A percentile compares a stretch with the other conserved stretches of the same genome.
Evolutionary conservation across 805 yeast species (phyloP).

Genomic region (Saccharomyces jurei): DNA sequence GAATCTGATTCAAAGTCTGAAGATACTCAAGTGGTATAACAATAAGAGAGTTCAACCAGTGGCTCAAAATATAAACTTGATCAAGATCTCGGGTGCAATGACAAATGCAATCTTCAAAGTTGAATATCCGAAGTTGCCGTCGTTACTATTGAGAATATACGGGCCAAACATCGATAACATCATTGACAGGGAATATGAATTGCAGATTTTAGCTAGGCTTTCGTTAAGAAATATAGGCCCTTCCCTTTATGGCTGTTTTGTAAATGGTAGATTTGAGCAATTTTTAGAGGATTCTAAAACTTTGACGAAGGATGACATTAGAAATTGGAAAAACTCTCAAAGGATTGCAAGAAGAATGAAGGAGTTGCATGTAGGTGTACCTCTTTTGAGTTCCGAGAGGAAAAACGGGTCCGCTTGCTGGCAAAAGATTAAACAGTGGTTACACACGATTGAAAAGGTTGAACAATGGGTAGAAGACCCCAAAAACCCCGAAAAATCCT

Average conservation of each 20-base stretch:
- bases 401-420: constrained; percentile 59
- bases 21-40: constrained; percentile 70
- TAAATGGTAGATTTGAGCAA: constrained; percentile 92
- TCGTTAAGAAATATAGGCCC: constrained; percentile 83
- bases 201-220: constrained; percentile 62
- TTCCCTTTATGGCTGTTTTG: constrained; percentile 74
- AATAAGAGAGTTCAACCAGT: constrained; percentile 13
- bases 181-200: constrained; percentile 79
- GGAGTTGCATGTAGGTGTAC: constrained; percentile 78
- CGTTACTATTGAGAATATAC: constrained; percentile 69
- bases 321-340: constrained; percentile 66
- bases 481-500: constrained; percentile 32
- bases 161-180: constrained; percentile 82
- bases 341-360: constrained; percentile 95
- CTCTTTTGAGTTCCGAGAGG: constrained; percentile 49
- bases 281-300: constrained; percentile 78
- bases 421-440: constrained; percentile 68
- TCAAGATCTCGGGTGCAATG: constrained; percentile 82
- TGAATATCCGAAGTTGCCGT: constrained; percentile 52
- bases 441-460: constrained; percentile 35
- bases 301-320: constrained; percentile 61
- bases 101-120: constrained; percentile 84
- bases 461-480: constrained; percentile 32
- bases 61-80: constrained; percentile 37
- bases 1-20: constrained; percentile 51